Percentiles rank a stretch among this genome's conserved stretches.
These are phyloP conservation scores for Phaeosphaeriaceae sp. DNA, from an alignment of 2,329 filamentous ascomycete genomes.

Conservation along the genomic window DNA sequence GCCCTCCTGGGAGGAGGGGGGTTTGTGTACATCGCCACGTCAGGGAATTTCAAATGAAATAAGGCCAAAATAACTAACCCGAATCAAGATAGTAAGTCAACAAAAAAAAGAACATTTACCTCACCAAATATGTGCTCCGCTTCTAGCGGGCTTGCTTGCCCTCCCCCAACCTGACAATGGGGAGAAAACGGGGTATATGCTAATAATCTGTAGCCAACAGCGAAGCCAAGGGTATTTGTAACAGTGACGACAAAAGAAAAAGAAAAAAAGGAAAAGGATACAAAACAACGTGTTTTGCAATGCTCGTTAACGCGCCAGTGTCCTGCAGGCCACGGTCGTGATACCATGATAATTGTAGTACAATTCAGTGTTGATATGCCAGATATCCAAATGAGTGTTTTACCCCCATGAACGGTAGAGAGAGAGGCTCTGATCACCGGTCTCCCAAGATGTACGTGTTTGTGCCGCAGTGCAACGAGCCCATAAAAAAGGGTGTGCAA, in stretches of 20 bases:
- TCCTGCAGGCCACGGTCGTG: conserved; percentile 10
- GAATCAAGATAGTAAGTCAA: too few species aligned
- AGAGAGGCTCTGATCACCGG: not conserved
- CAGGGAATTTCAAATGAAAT: too few species aligned
- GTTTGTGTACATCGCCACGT: too few species aligned
- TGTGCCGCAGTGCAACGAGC: not conserved
- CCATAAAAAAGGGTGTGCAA: too few species aligned
- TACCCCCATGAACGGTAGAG: conserved; percentile 1
- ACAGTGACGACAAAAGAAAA: not conserved
- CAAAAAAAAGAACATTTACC: not conserved
- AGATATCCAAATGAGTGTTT: conserved; percentile 6
- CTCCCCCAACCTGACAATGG: conserved; percentile 14
- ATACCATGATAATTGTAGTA: conserved; percentile 7
- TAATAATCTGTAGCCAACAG: conserved; percentile 21
- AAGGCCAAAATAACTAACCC: too few species aligned
- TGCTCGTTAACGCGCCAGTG: not conserved
- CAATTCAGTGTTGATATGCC: conserved; percentile 12
- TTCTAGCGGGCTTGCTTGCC: conserved; percentile 3
- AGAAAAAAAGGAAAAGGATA: conserved; percentile 2
- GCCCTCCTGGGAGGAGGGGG: too few species aligned
- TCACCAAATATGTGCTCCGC: not conserved
- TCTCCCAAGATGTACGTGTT: not conserved
- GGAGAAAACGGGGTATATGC: conserved; percentile 27
- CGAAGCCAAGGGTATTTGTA: not conserved
- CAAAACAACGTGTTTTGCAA: not conserved